Conservation (phyloP, 768 basidiomycete species). For the Glaciozyma martinii region DNA sequence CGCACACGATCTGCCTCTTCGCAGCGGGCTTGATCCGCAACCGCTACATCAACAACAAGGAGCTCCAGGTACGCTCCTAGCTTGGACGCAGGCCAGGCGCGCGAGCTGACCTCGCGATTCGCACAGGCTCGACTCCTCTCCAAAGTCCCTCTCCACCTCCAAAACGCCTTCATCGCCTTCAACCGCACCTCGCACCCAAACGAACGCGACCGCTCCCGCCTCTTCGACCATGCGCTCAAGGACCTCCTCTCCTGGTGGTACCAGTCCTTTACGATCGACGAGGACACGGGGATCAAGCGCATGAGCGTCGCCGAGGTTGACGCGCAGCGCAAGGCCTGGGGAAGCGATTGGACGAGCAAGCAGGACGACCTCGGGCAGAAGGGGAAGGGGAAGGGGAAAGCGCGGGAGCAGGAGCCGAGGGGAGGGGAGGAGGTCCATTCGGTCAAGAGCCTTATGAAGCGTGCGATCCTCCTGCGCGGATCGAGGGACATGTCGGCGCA, state of each 20-base stretch:
- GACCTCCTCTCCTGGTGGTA: conserved; percentile 80
- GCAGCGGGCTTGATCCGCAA: conserved; percentile 68
- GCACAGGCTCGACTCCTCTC: conserved; percentile 78
- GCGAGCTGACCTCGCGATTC: neutral
- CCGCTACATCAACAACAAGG: conserved; percentile 66
- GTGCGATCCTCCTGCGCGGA: conserved; percentile 45
- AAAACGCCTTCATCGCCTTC: conserved; percentile 71
- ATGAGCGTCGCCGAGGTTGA: conserved; percentile 12
- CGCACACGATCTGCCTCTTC: conserved; percentile 75
- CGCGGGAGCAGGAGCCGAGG: neutral
- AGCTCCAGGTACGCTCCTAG: conserved; percentile 60
- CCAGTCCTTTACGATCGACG: conserved; percentile 53
- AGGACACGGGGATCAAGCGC: conserved; percentile 8
- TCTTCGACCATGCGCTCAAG: conserved; percentile 73
- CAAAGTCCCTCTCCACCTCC: conserved; percentile 66
- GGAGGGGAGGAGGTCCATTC: neutral
- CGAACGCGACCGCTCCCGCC: conserved; percentile 64
- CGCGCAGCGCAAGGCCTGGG: conserved; percentile 12
- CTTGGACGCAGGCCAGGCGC: neutral
- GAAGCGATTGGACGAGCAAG: conserved; percentile 2
- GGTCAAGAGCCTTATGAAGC: neutral
- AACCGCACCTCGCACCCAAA: conserved; percentile 75
- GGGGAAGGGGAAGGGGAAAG: neutral
- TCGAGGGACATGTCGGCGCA: conserved; percentile 80
- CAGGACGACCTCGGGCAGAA: neutral